A percentile compares a stretch with the other conserved stretches of the same genome.
Conservation (phyloP, 306 rosid species). For the Senna siamea region DNA sequence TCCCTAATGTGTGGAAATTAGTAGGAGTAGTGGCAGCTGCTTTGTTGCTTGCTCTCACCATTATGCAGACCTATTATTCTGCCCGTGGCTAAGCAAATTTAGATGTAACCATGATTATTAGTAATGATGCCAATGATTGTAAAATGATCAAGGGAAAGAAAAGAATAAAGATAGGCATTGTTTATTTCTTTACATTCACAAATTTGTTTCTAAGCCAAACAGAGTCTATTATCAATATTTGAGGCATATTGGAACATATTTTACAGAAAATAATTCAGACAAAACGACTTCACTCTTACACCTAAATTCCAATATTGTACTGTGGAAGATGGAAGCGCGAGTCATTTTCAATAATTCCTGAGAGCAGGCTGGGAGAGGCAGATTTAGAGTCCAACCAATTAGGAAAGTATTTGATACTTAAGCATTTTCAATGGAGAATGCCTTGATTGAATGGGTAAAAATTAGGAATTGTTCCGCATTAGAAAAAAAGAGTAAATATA, state of each 20-base stretch:
- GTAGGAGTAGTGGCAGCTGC: constrained; percentile 38
- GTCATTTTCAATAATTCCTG: background rate
- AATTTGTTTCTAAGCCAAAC: no score
- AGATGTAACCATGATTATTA: background rate
- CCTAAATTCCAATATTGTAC: background rate
- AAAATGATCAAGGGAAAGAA: background rate
- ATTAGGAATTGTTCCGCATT: no score
- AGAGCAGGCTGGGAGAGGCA: no score
- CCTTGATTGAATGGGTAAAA: no score
- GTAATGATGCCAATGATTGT: background rate
- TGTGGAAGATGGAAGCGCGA: background rate
- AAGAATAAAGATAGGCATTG: no score
- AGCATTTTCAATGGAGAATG: background rate
- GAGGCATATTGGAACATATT: background rate
- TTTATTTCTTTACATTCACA: no score
- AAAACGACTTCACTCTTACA: background rate
- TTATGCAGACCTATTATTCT: constrained; percentile 42
- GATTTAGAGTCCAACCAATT: background rate
- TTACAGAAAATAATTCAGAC: background rate
- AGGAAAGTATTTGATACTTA: background rate
- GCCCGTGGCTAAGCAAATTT: constrained; percentile 12
- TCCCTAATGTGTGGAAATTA: constrained; percentile 43
- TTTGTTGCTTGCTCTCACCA: constrained; percentile 35
- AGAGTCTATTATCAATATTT: background rate
- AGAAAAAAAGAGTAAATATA: no score